phyloP scores from a whole-genome alignment of 148 eudicot genomes.

The Selenicereus undatus region DNA sequence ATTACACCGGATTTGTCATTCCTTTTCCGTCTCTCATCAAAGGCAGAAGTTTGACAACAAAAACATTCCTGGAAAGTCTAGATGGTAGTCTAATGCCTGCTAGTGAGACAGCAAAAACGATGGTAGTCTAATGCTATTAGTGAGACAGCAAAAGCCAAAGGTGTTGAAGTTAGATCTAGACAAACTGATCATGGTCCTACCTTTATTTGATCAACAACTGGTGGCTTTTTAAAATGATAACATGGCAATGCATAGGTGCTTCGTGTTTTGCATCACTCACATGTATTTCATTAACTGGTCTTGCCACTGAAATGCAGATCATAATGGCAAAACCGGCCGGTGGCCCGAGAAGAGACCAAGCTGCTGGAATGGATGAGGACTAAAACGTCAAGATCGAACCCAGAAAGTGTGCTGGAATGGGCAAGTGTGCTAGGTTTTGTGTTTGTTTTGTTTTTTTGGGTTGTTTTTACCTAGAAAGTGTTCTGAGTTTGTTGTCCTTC shows the following conservation, averaged over 20 bases:
- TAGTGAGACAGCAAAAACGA: not conserved
- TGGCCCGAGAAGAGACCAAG: conserved; percentile 64
- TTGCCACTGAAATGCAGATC: conserved; percentile 45
- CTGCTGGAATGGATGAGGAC: conserved; percentile 87
- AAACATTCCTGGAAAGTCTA: too few relatives aligned
- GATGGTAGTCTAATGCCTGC: not conserved
- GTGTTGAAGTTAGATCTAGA: too few relatives aligned
- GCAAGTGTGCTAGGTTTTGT: not conserved
- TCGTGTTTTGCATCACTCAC: not conserved
- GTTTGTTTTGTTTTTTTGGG: not conserved
- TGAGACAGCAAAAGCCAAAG: not conserved
- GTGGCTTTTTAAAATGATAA: not conserved
- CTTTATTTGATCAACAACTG: too few relatives aligned
- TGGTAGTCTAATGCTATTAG: not conserved
- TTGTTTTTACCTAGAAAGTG: not conserved
- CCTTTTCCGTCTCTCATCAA: not conserved
- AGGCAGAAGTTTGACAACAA: not conserved
- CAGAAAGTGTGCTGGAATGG: too few relatives aligned
- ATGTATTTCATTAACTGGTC: not conserved
- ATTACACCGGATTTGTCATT: not conserved
- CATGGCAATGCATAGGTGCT: not conserved
- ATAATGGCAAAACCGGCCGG: conserved; percentile 99
- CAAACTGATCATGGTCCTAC: too few relatives aligned
- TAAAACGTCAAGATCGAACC: too few relatives aligned
- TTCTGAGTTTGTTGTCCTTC: conserved; percentile 7